Evolutionary conservation across 805 yeast genomes (phyloP).

Genomic region (Metahyphopichia silvanorum): DNA sequence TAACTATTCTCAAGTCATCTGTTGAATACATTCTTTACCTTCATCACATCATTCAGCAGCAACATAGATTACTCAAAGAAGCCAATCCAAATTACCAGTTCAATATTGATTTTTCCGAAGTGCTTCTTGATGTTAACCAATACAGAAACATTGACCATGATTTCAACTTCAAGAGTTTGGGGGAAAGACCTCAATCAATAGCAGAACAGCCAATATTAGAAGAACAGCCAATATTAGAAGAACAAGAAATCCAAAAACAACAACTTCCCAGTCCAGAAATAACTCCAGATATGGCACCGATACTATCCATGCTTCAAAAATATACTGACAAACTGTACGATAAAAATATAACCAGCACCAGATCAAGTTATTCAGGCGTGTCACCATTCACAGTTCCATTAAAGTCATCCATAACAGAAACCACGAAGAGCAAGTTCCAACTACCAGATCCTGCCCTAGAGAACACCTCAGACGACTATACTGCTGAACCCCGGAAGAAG

Average conservation of each 20-base stretch:
- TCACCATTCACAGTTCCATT: constrained; percentile 27
- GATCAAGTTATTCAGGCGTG: constrained; percentile 1
- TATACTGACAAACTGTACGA: constrained; percentile 11
- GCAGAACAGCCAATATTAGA: constrained; percentile 6
- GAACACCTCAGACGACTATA: constrained; percentile 5
- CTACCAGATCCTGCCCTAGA: constrained; percentile 40
- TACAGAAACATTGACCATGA: constrained; percentile 60
- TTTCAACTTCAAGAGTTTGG: constrained; percentile 44
- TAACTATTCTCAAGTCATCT: constrained; percentile 77
- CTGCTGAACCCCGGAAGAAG: constrained; percentile 22
- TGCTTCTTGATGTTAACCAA: constrained; percentile 56
- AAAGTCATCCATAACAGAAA: constrained; percentile 11
- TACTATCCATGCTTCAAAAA: constrained; percentile 25
- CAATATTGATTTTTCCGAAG: constrained; percentile 46
- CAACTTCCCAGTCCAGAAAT: constrained; percentile 30
- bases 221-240: constrained; percentile 3
- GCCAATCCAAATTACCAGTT: constrained; percentile 31
- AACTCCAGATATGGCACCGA: constrained; percentile 36
- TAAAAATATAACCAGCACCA: background rate
- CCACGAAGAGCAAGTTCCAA: constrained; percentile 15
- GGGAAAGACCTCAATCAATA: constrained; percentile 1
- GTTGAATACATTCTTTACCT: constrained; percentile 76
- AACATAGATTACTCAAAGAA: constrained; percentile 40
- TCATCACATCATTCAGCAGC: constrained; percentile 54
- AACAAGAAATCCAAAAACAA: constrained; percentile 4